phyloP scores from a whole-genome alignment of 805 yeast genomes.

The Ogataea methylovora region DNA sequence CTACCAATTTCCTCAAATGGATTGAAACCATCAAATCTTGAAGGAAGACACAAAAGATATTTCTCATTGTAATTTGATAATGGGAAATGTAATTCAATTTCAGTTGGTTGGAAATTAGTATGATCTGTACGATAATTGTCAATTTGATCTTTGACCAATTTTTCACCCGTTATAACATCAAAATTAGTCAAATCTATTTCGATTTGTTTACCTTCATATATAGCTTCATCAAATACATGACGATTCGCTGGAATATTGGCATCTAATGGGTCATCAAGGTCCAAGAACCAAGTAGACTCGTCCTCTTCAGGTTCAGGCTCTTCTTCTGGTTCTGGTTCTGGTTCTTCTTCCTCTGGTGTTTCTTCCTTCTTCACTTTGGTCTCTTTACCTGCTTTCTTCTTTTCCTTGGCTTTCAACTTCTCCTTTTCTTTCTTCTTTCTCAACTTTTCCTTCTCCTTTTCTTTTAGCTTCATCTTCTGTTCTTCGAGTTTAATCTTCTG shows the following conservation, averaged over 20 bases:
- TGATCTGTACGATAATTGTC: slow-evolving; percentile 22
- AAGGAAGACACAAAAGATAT: slow-evolving; percentile 41
- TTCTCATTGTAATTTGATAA: slow-evolving; percentile 43
- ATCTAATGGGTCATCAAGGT: slow-evolving; percentile 10
- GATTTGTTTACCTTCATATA: slow-evolving; percentile 12
- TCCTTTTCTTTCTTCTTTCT: slow-evolving; percentile 1
- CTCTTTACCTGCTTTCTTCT: slow-evolving; percentile 2
- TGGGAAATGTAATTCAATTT: slow-evolving; percentile 24
- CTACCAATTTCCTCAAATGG: slow-evolving; percentile 58
- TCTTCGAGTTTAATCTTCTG: neutral
- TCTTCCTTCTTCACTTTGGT: slow-evolving; percentile 1
- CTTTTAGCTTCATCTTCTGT: neutral
- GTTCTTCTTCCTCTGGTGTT: slow-evolving; percentile 1
- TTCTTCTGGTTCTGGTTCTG: slow-evolving; percentile 1
- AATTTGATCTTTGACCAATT: slow-evolving; percentile 10
- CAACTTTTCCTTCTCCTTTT: slow-evolving; percentile 8
- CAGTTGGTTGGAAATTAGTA: slow-evolving; percentile 17
- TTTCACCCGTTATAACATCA: slow-evolving; percentile 1
- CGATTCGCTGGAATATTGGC: slow-evolving; percentile 17
- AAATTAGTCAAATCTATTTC: slow-evolving; percentile 8
- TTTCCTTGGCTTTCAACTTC: neutral
- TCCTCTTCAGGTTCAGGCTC: slow-evolving; percentile 4
- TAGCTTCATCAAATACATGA: slow-evolving; percentile 26
- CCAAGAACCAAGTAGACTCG: slow-evolving; percentile 16
- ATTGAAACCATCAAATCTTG: slow-evolving; percentile 46